Percentiles rank a stretch among this genome's conserved stretches.
These are phyloP conservation scores for Pleurozium schreberi DNA, from an alignment of 225 moss, liverwort and hornwort species.

Conservation along the genomic window DNA sequence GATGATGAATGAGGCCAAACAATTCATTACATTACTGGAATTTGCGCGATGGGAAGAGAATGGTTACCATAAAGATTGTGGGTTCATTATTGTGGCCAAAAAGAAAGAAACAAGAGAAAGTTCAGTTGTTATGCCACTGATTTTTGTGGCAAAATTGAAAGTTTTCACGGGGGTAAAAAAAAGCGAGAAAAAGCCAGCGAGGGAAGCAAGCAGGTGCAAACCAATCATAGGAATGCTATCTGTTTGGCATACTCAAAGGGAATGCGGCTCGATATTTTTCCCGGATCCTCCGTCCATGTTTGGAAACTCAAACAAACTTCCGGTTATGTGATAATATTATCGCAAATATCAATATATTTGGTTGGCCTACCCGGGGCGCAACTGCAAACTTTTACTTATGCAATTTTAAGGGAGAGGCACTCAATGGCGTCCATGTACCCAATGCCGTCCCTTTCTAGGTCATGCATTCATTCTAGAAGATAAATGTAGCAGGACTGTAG, in stretches of 20 bases:
- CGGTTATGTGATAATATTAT: background rate
- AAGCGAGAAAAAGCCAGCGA: background rate
- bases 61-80: background rate
- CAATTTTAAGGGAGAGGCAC: no score
- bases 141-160: background rate
- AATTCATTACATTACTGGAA: background rate
- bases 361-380: background rate
- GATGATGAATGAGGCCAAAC: background rate
- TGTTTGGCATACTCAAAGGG: background rate
- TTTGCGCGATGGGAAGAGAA: fast-evolving
- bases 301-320: background rate
- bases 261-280: background rate
- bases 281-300: fast-evolving
- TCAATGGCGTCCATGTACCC: no score
- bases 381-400: background rate
- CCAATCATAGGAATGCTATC: background rate
- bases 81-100: background rate
- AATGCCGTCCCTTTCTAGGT: no score
- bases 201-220: background rate
- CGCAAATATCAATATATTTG: background rate
- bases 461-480: no score
- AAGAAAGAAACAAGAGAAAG: background rate
- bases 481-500: no score
- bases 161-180: fast-evolving
- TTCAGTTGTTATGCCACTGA: background rate